Percentiles rank a stretch among this genome's conserved stretches.
These are phyloP conservation scores for Rhynchospora tenuis DNA, from an alignment of 176 grass and related monocot species.

Conservation along the genomic window DNA sequence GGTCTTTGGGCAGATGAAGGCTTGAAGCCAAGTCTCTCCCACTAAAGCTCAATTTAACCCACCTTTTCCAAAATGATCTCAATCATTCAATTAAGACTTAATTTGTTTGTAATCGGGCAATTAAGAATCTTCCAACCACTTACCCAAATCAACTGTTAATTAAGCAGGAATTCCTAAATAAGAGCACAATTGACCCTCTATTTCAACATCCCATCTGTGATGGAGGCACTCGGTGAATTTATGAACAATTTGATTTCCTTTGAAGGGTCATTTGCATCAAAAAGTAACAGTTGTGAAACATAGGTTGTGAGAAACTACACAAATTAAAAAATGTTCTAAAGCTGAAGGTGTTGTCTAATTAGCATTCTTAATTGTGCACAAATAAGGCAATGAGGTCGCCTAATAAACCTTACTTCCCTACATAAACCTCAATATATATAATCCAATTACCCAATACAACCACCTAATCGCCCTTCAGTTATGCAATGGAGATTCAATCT, in stretches of 20 bases:
- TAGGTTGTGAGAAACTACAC: conserved; percentile 24
- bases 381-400: background rate
- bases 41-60: background rate
- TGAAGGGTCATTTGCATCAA: conserved; percentile 76
- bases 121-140: background rate
- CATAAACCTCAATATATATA: no score
- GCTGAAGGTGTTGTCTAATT: background rate
- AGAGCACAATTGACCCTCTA: background rate
- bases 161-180: background rate
- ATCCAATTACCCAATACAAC: no score
- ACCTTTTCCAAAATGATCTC: background rate
- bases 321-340: conserved; percentile 22
- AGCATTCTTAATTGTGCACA: background rate
- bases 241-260: conserved; percentile 97
- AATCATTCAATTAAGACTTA: background rate
- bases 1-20: no score
- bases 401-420: background rate
- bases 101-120: background rate
- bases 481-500: background rate
- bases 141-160: background rate
- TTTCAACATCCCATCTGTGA: conserved; percentile 55
- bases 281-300: conserved; percentile 75
- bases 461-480: conserved; percentile 4
- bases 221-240: conserved; percentile 85
- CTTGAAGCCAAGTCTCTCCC: background rate